phyloP scores from a whole-genome alignment of 768 basidiomycete genomes.

The Suillus americanus region DNA sequence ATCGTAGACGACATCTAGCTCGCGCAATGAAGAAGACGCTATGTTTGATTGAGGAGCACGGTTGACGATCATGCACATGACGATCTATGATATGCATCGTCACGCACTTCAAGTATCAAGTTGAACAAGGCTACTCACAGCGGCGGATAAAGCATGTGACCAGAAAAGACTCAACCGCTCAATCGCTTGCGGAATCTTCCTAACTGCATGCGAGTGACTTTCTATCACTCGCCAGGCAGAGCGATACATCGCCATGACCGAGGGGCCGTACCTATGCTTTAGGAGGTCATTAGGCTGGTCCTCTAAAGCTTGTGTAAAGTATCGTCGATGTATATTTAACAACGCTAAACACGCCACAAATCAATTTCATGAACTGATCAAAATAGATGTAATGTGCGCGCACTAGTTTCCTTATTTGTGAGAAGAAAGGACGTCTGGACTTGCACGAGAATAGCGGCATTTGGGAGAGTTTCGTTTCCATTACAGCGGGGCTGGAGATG shows the following conservation, averaged over 20 bases:
- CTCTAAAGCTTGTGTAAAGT: slow-evolving; percentile 65
- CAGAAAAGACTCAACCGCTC: slow-evolving; percentile 54
- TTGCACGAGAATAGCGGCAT: slow-evolving; percentile 17
- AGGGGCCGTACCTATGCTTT: slow-evolving; percentile 63
- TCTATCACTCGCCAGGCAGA: slow-evolving; percentile 68
- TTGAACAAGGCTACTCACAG: slow-evolving; percentile 40
- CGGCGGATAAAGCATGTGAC: slow-evolving; percentile 65
- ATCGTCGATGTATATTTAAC: slow-evolving; percentile 64
- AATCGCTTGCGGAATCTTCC: slow-evolving; percentile 39
- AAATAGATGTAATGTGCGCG: slow-evolving; percentile 13
- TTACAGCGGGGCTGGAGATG: slow-evolving; percentile 40
- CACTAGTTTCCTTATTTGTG: slow-evolving; percentile 50
- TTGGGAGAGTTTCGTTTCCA: slow-evolving; percentile 18
- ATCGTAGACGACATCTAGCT: slow-evolving; percentile 43
- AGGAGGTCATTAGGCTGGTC: slow-evolving; percentile 57
- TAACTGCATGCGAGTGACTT: slow-evolving; percentile 44
- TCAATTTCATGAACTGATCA: neutral
- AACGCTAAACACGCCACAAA: slow-evolving; percentile 39
- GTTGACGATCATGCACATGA: slow-evolving; percentile 56
- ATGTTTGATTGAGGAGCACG: slow-evolving; percentile 49
- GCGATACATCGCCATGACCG: slow-evolving; percentile 70
- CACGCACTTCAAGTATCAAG: neutral
- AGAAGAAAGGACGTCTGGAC: slow-evolving; percentile 47
- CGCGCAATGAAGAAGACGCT: slow-evolving; percentile 45
- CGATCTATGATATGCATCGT: slow-evolving; percentile 41